Evolutionary conservation across 257 asterid genomes (phyloP), one percentile per base, ranked within the genome.

Genomic region (Solanum medicagineum): DNA sequence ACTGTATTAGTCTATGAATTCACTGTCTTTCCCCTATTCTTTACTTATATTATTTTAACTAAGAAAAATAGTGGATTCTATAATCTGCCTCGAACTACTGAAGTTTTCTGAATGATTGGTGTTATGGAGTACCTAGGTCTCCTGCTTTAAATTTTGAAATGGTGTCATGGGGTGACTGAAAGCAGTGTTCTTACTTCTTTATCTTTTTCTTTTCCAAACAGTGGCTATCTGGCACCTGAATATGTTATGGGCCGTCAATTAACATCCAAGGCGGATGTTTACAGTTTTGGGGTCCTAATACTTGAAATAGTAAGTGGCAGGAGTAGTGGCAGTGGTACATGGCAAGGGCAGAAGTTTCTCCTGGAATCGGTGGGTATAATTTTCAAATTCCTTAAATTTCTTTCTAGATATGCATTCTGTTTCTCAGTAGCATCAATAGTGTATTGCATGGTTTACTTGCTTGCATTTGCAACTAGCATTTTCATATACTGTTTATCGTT

Each of bases 201-300:
- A 44, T 80, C 74, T 65, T 84, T 49, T 80, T 81, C 42, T 87
- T 84, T 89, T 87, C 85, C 87, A 10, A 84, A 85, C 98, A 96
- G 99, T 70, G 98, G 98, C 87, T 96, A 96, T 91, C 92, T 96
- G 87, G 99, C 99, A 70, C 99, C 99, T n/a, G 99, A 96, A 90
- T 96, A 96, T 88, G 98, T 91, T 83, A 86, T 93, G 87, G 99
- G 98, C 36, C 98, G 99, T 60, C 99, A 92, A 74, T 90, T 96
- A 83, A 96, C 99, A 68, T 53, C 89, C 94, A 96, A 93, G 90
- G 99, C 99, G 17, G 98, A 96, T 51, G 93, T 94, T 17, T 94
- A 94, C 84, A 96, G 99, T 91, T 96, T 93, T 86, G 99, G 99
- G 57, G 89, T 96, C 87, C 89, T 96, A 42, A 85, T 92, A 75